These are phyloP conservation scores for Candida montana DNA, from an alignment of 805 yeast species.

Conservation along the genomic window DNA sequence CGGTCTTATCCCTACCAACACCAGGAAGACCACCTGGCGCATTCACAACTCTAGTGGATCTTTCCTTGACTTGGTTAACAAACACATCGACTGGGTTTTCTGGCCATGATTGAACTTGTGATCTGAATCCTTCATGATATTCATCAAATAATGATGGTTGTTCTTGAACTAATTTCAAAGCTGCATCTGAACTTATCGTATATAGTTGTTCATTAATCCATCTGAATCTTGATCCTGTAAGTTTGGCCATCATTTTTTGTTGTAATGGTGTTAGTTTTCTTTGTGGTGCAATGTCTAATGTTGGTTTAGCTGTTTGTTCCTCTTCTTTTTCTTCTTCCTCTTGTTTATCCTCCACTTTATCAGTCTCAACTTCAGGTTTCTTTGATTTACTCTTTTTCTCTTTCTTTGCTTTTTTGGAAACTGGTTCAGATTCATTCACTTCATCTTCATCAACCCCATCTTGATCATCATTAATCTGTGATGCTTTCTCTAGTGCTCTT, in stretches of 20 bases:
- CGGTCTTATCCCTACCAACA: conserved; percentile 38
- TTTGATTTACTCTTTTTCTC: conserved; percentile 8
- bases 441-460: conserved; percentile 5
- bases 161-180: conserved; percentile 62
- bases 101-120: conserved; percentile 97
- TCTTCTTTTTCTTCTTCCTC: conserved; percentile 2
- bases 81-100: conserved; percentile 96
- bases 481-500: conserved; percentile 13
- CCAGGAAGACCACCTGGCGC: conserved; percentile 98
- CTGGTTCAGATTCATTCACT: conserved; percentile 9
- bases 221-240: conserved; percentile 91
- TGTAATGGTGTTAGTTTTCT: conserved; percentile 77
- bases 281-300: conserved; percentile 21
- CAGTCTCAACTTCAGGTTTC: background rate
- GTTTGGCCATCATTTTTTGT: conserved; percentile 90
- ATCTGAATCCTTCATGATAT: conserved; percentile 91
- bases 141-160: conserved; percentile 91
- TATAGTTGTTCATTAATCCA: conserved; percentile 98
- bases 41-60: conserved; percentile 64
- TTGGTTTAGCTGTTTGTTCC: conserved; percentile 12
- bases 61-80: conserved; percentile 59
- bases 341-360: conserved; percentile 1
- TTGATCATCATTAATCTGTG: background rate
- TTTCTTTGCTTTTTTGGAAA: conserved; percentile 11
- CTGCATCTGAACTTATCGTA: conserved; percentile 74